Evolutionary conservation across 176 grass and related monocot species (phyloP).

Genomic region (Aegilops speltoides): DNA sequence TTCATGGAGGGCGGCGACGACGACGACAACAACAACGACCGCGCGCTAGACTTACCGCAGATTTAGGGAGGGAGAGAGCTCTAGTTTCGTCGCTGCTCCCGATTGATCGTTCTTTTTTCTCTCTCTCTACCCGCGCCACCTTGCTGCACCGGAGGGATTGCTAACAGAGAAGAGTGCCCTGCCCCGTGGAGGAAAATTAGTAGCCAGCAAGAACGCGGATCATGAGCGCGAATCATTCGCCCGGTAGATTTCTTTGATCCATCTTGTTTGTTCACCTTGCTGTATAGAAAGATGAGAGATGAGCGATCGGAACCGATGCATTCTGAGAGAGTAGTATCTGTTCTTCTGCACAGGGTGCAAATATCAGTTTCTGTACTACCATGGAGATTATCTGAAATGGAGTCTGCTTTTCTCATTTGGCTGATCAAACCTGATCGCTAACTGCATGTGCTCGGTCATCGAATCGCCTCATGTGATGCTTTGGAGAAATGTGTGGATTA

Average conservation of each 20-base stretch:
- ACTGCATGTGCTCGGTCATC: background rate
- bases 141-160: constrained; percentile 40
- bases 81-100: constrained; percentile 19
- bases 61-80: constrained; percentile 34
- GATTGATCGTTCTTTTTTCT: constrained; percentile 47
- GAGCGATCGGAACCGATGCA: constrained; percentile 8
- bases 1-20: constrained; percentile 64
- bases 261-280: constrained; percentile 30
- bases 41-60: constrained; percentile 49
- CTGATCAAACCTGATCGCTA: background rate
- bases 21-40: constrained; percentile 32
- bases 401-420: background rate
- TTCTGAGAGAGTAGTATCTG: background rate
- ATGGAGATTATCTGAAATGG: constrained; percentile 1
- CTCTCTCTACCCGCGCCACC: constrained; percentile 15
- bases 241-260: constrained; percentile 19
- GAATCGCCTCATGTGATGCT: constrained; percentile 17
- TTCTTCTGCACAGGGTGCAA: background rate
- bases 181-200: constrained; percentile 21
- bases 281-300: constrained; percentile 48
- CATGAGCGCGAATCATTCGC: background rate
- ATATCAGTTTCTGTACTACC: background rate
- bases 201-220: constrained; percentile 31
- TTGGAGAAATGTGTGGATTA: background rate
- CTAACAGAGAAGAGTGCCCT: constrained; percentile 32